These are phyloP conservation scores for Kwoniella heveanensis DNA, from an alignment of 768 basidiomycete species.

Conservation along the genomic window DNA sequence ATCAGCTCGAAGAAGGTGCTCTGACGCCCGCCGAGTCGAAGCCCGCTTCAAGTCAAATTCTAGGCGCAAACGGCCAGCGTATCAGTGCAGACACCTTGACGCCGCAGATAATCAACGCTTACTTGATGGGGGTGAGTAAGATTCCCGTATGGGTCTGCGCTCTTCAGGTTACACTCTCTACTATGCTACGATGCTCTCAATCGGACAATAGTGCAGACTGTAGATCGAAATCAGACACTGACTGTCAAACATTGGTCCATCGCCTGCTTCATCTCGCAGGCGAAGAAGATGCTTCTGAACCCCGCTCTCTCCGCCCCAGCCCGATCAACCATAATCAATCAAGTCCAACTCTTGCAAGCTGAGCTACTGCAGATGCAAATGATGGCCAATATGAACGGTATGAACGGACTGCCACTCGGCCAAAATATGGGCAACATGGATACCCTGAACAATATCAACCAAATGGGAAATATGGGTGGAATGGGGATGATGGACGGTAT, in stretches of 20 bases:
- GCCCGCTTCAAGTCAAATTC: constrained; percentile 9
- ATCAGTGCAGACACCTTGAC: constrained; percentile 45
- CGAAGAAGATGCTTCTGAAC: constrained; percentile 44
- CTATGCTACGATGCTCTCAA: no score
- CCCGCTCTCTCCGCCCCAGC: constrained; percentile 29
- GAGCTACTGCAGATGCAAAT: constrained; percentile 46
- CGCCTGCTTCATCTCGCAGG: constrained; percentile 49
- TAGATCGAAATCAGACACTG: no score
- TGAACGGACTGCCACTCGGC: constrained; percentile 11
- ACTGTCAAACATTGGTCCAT: no score
- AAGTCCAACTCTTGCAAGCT: constrained; percentile 38
- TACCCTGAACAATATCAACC: constrained; percentile 19
- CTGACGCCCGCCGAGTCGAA: constrained; percentile 2
- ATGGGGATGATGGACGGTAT: constrained; percentile 23
- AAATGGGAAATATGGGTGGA: constrained; percentile 19
- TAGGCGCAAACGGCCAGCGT: constrained; percentile 30
- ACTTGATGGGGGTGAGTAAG: constrained; percentile 42
- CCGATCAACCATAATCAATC: constrained; percentile 23
- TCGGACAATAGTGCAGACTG: no score
- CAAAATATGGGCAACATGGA: constrained; percentile 7
- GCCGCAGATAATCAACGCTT: constrained; percentile 45
- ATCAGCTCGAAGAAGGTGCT: constrained; percentile 24
- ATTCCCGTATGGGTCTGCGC: constrained; percentile 60
- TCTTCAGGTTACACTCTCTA: constrained; percentile 60
- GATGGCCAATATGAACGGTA: constrained; percentile 29